Evolutionary conservation across 1,284 basidiomycete genomes (phyloP), one percentile per base, ranked within the genome.

Genomic region (Ustilago shanxiensis): DNA sequence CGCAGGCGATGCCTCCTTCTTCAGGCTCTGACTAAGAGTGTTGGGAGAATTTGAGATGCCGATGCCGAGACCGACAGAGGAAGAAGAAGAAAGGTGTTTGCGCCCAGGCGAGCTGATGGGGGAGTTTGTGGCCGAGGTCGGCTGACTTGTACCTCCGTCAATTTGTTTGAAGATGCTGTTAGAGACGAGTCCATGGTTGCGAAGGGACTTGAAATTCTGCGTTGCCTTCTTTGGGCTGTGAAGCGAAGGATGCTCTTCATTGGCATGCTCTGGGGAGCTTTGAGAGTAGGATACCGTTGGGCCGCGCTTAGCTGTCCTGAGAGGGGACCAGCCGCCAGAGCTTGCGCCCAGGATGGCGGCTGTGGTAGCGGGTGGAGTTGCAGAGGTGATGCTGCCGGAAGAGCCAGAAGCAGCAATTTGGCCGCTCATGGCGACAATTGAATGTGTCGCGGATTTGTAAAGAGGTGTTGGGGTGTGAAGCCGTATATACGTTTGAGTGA

Each of bases 91-190:
- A 0, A 63, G 18, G 1, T 45, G 47, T 29, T 41, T 67, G 62
- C 66, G 66, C 2, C 59, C 37, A 10, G 67, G 31, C 1, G 73
- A 65, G 24, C 44, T 39, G 24, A 61, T 35, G 13, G 71, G 69
- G 6, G 73, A 72, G 58, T 59, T 58, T 33, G 67, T 37, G 47
- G 57, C 51, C 2, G 66, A 59, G n/a, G 29, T 20, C 22, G 61
- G 47, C 45, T 53, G 63, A 33, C 67, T 67, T 6, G 47, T 24
- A 8, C 51, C 69, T 26, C 70, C 66, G 26, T 72, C 75, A 56
- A 64, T 47, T 28, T 72, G 63, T 47, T 79, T 75, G 35, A 83
- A 83, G 64, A 82, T 78, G 74, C 79, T 81, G 55, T 83, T 83
- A 58, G 73, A 78, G 24, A 83, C 82, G 26, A 83, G 72, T 5